phyloP scores from a whole-genome alignment of 2,329 filamentous ascomycete species.

The Stagonosporopsis chrysanthemi region DNA sequence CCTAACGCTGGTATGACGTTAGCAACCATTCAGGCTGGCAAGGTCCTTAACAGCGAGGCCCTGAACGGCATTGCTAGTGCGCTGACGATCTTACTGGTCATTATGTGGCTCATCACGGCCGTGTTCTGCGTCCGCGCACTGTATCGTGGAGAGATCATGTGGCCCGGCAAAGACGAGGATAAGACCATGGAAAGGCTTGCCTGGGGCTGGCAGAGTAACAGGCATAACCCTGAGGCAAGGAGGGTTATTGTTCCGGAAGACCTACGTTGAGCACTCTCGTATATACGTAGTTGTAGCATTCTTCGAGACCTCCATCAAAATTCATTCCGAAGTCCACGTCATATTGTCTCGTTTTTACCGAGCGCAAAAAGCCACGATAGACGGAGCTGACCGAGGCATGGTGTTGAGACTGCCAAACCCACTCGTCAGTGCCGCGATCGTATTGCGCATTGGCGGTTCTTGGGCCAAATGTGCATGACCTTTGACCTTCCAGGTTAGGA shows the following conservation, averaged over 20 bases:
- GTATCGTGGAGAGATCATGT: conserved; percentile 60
- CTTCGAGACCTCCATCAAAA: no score
- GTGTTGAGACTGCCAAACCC: conserved; percentile 10
- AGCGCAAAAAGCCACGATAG: neutral
- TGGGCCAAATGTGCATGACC: conserved; percentile 5
- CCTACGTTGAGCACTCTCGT: neutral
- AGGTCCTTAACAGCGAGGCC: conserved; percentile 59
- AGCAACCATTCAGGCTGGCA: conserved; percentile 65
- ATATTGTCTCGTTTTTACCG: neutral
- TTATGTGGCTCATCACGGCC: conserved; percentile 63
- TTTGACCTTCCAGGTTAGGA: conserved; percentile 12
- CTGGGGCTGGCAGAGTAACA: conserved; percentile 36
- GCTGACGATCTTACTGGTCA: conserved; percentile 63
- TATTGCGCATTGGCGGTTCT: conserved; percentile 25
- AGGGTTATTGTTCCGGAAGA: conserved; percentile 5
- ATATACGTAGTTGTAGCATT: neutral
- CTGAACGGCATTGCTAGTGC: conserved; percentile 63
- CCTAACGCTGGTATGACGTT: conserved; percentile 70
- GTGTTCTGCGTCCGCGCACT: conserved; percentile 60
- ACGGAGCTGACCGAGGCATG: conserved; percentile 1
- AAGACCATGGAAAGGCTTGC: conserved; percentile 36
- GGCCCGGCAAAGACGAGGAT: conserved; percentile 56
- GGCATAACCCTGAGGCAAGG: conserved; percentile 24
- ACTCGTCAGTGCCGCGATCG: conserved; percentile 1
- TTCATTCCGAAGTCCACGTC: neutral